Evolutionary conservation across 2,329 filamentous ascomycete species (phyloP).

Genomic region (Pyrenochaeta sp.): DNA sequence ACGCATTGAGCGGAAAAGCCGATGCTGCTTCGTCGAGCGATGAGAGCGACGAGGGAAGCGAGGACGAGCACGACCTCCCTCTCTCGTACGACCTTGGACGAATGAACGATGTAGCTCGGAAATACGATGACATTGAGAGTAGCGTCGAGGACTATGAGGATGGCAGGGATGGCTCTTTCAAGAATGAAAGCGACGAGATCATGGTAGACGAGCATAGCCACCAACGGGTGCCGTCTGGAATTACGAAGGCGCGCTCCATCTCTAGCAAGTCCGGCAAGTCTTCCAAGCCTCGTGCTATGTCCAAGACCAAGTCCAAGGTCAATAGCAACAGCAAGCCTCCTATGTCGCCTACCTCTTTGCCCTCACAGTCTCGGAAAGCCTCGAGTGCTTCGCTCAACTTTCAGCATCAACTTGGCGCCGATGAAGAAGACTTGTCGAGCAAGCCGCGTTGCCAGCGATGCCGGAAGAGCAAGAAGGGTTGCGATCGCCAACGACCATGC

Average conservation of each 20-base stretch:
- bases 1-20: slow-evolving; percentile 89
- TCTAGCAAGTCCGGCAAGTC: slow-evolving; percentile 51
- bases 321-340: slow-evolving; percentile 52
- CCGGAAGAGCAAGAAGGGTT: slow-evolving; percentile 99
- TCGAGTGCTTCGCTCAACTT: slow-evolving; percentile 74
- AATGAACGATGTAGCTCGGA: slow-evolving; percentile 48
- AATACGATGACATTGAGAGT: slow-evolving; percentile 58
- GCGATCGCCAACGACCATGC: slow-evolving; percentile 94
- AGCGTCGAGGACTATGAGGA: slow-evolving; percentile 69
- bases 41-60: slow-evolving; percentile 75
- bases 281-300: slow-evolving; percentile 50
- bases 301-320: slow-evolving; percentile 61
- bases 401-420: slow-evolving; percentile 67
- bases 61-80: slow-evolving; percentile 62
- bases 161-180: slow-evolving; percentile 60
- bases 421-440: slow-evolving; percentile 90
- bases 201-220: slow-evolving; percentile 44
- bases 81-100: slow-evolving; percentile 38
- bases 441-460: slow-evolving; percentile 98
- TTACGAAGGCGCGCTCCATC: slow-evolving; percentile 45
- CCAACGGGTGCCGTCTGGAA: slow-evolving; percentile 53
- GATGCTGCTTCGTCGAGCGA: slow-evolving; percentile 64
- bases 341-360: slow-evolving; percentile 67
- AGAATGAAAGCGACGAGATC: slow-evolving; percentile 61
- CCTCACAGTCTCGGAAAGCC: slow-evolving; percentile 74